phyloP scores from a whole-genome alignment of 495 filamentous ascomycete genomes.

The Penicillium antarcticum region DNA sequence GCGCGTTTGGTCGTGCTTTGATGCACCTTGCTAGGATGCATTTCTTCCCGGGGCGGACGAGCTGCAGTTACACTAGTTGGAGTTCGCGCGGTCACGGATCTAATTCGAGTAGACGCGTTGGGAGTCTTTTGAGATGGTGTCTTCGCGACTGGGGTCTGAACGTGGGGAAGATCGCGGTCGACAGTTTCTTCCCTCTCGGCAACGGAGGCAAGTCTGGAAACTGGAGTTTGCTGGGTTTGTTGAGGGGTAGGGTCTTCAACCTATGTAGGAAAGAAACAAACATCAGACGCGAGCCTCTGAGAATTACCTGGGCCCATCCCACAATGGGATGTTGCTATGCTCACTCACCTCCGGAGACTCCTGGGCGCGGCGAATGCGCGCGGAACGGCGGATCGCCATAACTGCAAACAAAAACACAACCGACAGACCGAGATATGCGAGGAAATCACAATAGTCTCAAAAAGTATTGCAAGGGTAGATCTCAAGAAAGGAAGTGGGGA shows the following conservation, averaged over 20 bases:
- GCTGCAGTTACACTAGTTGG: conserved; percentile 36
- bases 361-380: conserved; percentile 33
- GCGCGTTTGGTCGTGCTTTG: conserved; percentile 65
- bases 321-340: conserved; percentile 17
- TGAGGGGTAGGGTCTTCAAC: conserved; percentile 15
- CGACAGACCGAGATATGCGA: background rate
- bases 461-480: background rate
- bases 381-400: conserved; percentile 42
- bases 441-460: background rate
- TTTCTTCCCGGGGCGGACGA: conserved; percentile 60
- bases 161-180: conserved; percentile 4
- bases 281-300: conserved; percentile 1
- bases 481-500: conserved; percentile 5
- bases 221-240: conserved; percentile 6
- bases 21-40: conserved; percentile 76
- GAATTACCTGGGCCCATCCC: conserved; percentile 9
- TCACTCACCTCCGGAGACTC: conserved; percentile 25
- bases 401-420: background rate
- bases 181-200: conserved; percentile 38
- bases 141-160: conserved; percentile 22
- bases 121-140: conserved; percentile 17
- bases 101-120: conserved; percentile 8
- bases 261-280: background rate
- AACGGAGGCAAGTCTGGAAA: conserved; percentile 28
- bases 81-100: conserved; percentile 43